A percentile compares a stretch with the other conserved stretches of the same genome.
Conservation (phyloP, 768 basidiomycete genomes). For the Auriscalpium microsporum region DNA sequence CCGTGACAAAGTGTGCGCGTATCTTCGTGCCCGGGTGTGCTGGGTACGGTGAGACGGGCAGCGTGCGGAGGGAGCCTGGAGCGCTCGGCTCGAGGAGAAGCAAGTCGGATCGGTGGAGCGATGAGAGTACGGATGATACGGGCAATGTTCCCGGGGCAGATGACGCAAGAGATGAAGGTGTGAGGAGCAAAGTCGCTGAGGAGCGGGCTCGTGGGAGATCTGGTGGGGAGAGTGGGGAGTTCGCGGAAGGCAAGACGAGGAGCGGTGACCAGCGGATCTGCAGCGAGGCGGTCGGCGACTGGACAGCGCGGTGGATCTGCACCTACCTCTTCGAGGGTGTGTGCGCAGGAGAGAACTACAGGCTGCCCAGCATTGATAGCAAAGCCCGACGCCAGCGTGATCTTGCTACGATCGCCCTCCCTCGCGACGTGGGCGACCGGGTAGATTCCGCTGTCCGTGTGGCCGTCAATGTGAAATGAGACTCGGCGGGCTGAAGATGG, state of each 20-base stretch:
- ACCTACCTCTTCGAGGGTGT: slow-evolving; percentile 54
- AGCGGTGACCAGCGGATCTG: slow-evolving; percentile 31
- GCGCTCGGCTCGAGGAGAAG: slow-evolving; percentile 29
- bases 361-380: slow-evolving; percentile 31
- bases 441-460: slow-evolving; percentile 25
- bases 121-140: slow-evolving; percentile 39
- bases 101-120: slow-evolving; percentile 53
- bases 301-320: neutral
- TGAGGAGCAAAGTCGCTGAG: slow-evolving; percentile 35
- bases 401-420: slow-evolving; percentile 30
- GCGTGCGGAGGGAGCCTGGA: slow-evolving; percentile 28
- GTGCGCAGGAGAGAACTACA: slow-evolving; percentile 48
- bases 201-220: slow-evolving; percentile 8
- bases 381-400: slow-evolving; percentile 52
- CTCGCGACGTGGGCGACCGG: slow-evolving; percentile 46
- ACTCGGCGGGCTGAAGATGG: slow-evolving; percentile 27
- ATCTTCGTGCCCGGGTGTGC: slow-evolving; percentile 35
- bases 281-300: slow-evolving; percentile 2
- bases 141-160: slow-evolving; percentile 21
- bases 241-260: slow-evolving; percentile 12
- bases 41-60: slow-evolving; percentile 61
- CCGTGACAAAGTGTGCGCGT: slow-evolving; percentile 47
- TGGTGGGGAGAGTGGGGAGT: slow-evolving; percentile 3
- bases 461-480: slow-evolving; percentile 11
- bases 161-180: slow-evolving; percentile 27